Evolutionary conservation across 257 asterid species (phyloP), one percentile per base, ranked within the genome.

Genomic region (Solanum virginianum): DNA sequence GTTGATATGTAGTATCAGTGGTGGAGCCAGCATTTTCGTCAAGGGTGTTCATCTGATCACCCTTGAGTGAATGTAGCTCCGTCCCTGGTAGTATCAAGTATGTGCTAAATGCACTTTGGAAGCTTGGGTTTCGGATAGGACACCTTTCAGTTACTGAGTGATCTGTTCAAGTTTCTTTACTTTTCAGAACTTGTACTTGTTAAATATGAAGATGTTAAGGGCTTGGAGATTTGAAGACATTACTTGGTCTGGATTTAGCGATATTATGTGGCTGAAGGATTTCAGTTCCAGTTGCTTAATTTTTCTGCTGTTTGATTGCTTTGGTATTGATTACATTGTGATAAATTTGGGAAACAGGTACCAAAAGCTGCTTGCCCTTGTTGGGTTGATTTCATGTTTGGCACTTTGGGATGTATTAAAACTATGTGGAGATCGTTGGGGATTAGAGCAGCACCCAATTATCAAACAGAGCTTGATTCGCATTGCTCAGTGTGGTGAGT

Each of bases 381-480:
- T 90, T 66, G 99, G 99, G 70, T 86, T 95, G 85, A 57, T 96
- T 41, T 88, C 90, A 69, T 90, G 97, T 86, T 89, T 96, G 88
- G 98, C 93, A 6, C 90, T 96, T 60, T 96, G 99, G 99, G 99
- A 96, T 70, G 91, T 80, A 47, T 91, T 95, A 36, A 92, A 86
- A 77, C 88, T 89, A 85, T 89, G 92, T 65, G 90, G 92, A 80
- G 94, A 92, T 70, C 90, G 85, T 7, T 95, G 95, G 94, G 92
- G 92, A 17, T 85, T 94, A 88, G 94, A 92, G 49, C 88, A 84
- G 47, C 87, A 85, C 84, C 98, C 97, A 22, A 53, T 88, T 4
- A 12, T 91, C 8, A 88, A 90, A 80, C 92, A 91, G 84, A 84
- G 88, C 85, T 82, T 93, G 83, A 86, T 94, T 83, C 94, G 92